phyloP scores from a whole-genome alignment of 257 asterid genomes.

The Plantago elongata region DNA sequence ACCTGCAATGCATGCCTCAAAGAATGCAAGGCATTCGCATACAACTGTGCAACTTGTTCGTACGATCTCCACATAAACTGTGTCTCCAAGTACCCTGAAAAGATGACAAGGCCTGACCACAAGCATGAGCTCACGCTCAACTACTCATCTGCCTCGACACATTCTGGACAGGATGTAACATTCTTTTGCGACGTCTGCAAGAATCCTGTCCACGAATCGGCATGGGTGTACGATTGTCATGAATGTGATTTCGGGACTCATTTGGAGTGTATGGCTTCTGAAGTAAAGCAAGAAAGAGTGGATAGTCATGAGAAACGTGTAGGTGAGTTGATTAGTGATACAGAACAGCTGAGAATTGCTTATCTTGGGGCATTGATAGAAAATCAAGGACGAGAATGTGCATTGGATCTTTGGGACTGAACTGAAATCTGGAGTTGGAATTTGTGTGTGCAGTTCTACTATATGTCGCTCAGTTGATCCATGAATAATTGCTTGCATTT shows the following conservation, averaged over 20 bases:
- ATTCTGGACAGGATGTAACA: slow-evolving; percentile 27
- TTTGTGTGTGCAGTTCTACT: not conserved
- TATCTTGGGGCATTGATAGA: not conserved
- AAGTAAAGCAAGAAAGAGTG: slow-evolving; percentile 16
- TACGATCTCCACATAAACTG: slow-evolving; percentile 51
- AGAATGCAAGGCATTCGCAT: slow-evolving; percentile 49
- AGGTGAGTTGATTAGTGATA: too few relatives aligned
- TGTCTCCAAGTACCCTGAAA: slow-evolving; percentile 42
- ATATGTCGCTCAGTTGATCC: too few relatives aligned
- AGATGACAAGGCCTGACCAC: slow-evolving; percentile 47
- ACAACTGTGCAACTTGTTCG: slow-evolving; percentile 48
- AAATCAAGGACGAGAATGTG: not conserved
- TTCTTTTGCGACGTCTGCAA: slow-evolving; percentile 55
- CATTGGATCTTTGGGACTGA: not conserved
- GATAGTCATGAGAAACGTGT: not conserved
- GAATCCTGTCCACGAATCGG: slow-evolving; percentile 51
- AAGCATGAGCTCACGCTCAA: slow-evolving; percentile 37
- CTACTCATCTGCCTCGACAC: slow-evolving; percentile 42
- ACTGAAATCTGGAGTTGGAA: not conserved
- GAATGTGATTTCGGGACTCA: slow-evolving; percentile 75
- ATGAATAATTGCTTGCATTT: not conserved
- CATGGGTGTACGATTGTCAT: slow-evolving; percentile 60
- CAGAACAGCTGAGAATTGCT: too few relatives aligned
- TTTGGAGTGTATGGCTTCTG: slow-evolving; percentile 52
- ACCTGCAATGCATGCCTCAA: slow-evolving; percentile 71